A percentile compares a stretch with the other conserved stretches of the same genome.
Conservation (phyloP, 345 rosid genomes). For the Stellera chamaejasme region DNA sequence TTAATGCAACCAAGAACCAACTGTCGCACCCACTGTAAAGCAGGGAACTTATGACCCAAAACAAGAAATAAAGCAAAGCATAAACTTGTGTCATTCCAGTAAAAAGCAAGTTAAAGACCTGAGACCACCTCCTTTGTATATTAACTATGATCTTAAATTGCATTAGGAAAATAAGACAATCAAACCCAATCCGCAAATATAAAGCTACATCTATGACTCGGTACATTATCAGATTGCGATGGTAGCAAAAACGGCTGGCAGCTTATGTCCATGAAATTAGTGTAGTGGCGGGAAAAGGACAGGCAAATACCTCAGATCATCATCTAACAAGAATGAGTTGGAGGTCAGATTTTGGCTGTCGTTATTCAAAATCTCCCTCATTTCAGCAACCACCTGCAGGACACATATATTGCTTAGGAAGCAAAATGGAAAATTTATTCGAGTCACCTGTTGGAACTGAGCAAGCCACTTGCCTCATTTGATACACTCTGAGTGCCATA, state of each 20-base stretch:
- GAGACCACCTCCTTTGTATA: too few relatives aligned
- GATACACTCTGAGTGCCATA: slow-evolving; percentile 98
- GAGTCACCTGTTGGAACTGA: background rate
- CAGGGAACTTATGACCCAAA: too few relatives aligned
- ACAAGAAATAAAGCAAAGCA: too few relatives aligned
- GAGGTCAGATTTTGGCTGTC: slow-evolving; percentile 78
- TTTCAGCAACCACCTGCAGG: slow-evolving; percentile 72
- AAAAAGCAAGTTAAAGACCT: too few relatives aligned
- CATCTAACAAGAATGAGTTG: slow-evolving; percentile 88
- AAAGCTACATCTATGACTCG: too few relatives aligned
- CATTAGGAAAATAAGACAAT: too few relatives aligned
- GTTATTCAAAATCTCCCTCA: slow-evolving; percentile 75
- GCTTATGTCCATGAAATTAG: background rate
- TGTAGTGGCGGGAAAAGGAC: background rate
- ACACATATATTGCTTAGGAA: slow-evolving; percentile 8
- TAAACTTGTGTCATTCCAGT: too few relatives aligned
- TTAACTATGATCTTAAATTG: too few relatives aligned
- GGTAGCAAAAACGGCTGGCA: background rate
- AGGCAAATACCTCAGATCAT: slow-evolving; percentile 71
- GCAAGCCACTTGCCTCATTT: slow-evolving; percentile 53
- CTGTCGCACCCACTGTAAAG: too few relatives aligned
- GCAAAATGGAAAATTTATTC: background rate
- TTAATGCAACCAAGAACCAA: too few relatives aligned
- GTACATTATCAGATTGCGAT: too few relatives aligned
- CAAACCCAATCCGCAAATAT: too few relatives aligned